phyloP scores from a whole-genome alignment of 2,329 filamentous ascomycete genomes.

The Pseudogymnoascus sp. region DNA sequence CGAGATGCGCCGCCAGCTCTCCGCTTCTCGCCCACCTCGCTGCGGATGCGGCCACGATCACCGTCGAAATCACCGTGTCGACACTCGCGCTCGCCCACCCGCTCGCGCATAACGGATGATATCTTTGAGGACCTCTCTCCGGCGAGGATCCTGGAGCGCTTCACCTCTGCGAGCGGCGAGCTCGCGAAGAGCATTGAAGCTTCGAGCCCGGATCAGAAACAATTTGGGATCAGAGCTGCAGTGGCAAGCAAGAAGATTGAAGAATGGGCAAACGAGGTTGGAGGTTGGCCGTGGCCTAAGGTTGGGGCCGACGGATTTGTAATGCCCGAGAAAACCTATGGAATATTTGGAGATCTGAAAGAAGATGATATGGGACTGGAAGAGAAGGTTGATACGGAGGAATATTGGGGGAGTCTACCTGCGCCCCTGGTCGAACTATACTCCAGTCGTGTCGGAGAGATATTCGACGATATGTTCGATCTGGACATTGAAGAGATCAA shows the following conservation, averaged over 20 bases:
- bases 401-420: slow-evolving; percentile 64
- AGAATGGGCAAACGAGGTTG: slow-evolving; percentile 67
- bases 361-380: slow-evolving; percentile 13
- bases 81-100: slow-evolving; percentile 21
- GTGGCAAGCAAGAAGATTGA: slow-evolving; percentile 62
- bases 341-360: slow-evolving; percentile 12
- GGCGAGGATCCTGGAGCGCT: slow-evolving; percentile 50
- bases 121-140: slow-evolving; percentile 55
- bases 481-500: slow-evolving; percentile 83
- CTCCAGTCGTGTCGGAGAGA: slow-evolving; percentile 65
- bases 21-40: slow-evolving; percentile 4
- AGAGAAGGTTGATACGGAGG: slow-evolving; percentile 19
- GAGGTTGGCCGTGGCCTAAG: slow-evolving; percentile 49
- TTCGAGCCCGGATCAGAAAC: slow-evolving; percentile 57
- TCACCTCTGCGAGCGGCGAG: slow-evolving; percentile 44
- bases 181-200: slow-evolving; percentile 53
- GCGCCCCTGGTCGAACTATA: slow-evolving; percentile 57
- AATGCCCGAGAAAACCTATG: slow-evolving; percentile 29
- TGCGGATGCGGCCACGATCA: background rate
- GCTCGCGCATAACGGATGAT: slow-evolving; percentile 38
- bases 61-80: slow-evolving; percentile 1
- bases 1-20: slow-evolving; percentile 4
- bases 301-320: slow-evolving; percentile 46
- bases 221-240: slow-evolving; percentile 63
- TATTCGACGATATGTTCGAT: slow-evolving; percentile 58